A percentile compares a stretch with the other conserved stretches of the same genome.
These are phyloP conservation scores for Debaryomyces fabryi DNA, from an alignment of 1,139 yeast species.

Conservation along the genomic window DNA sequence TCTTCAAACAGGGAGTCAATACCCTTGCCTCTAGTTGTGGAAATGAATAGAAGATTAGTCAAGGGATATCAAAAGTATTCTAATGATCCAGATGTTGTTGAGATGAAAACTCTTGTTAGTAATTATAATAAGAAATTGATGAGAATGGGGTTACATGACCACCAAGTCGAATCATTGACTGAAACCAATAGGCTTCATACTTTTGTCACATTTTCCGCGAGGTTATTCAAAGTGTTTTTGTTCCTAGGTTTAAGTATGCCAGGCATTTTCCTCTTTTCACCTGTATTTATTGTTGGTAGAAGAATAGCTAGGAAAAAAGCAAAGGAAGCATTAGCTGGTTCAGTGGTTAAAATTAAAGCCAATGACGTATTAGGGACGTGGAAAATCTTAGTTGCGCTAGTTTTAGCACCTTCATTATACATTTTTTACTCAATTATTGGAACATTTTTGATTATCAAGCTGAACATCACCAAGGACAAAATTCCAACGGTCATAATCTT, in stretches of 20 bases:
- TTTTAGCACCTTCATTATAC: conserved; percentile 46
- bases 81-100: conserved; percentile 38
- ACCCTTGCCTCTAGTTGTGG: conserved; percentile 49
- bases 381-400: conserved; percentile 50
- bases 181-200: conserved; percentile 30
- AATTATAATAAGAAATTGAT: conserved; percentile 38
- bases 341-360: conserved; percentile 48
- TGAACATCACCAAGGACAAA: conserved; percentile 18
- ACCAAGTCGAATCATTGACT: conserved; percentile 42
- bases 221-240: conserved; percentile 36
- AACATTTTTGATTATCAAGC: conserved; percentile 30
- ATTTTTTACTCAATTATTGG: conserved; percentile 45
- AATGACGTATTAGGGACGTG: conserved; percentile 51
- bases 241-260: conserved; percentile 44
- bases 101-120: conserved; percentile 35
- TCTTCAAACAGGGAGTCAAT: conserved; percentile 35
- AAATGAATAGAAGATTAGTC: conserved; percentile 47
- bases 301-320: conserved; percentile 42
- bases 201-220: conserved; percentile 28
- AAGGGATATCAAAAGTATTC: conserved; percentile 43
- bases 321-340: conserved; percentile 43
- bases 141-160: conserved; percentile 45
- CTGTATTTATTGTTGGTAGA: conserved; percentile 43
- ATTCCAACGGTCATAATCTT: conserved; percentile 26
- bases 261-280: conserved; percentile 47